Conservation (phyloP, 176 grass and related monocot species). For the Triticum aestivum region DNA sequence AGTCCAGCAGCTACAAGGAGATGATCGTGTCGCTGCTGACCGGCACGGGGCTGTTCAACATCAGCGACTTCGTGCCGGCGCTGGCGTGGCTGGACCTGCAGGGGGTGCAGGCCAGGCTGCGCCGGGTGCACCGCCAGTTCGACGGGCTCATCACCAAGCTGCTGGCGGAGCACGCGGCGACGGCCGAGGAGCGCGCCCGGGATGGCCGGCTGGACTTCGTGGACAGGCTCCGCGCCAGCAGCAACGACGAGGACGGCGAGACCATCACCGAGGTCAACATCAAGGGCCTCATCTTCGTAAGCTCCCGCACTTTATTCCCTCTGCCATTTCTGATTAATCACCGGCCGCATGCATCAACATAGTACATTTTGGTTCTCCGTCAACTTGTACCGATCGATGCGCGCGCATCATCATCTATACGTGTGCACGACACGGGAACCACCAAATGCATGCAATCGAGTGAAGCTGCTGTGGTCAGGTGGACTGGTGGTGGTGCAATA, state of each 20-base stretch:
- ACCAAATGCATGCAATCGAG: neutral
- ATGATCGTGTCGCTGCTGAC: no score
- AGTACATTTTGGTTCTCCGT: neutral
- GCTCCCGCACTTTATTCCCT: neutral
- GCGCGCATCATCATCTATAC: neutral
- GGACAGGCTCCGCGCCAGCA: constrained; percentile 53
- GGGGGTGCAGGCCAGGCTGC: no score
- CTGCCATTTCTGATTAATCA: neutral
- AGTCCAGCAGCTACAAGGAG: no score
- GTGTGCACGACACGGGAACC: neutral
- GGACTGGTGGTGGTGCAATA: neutral
- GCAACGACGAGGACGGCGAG: constrained; percentile 37
- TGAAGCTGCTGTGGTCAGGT: neutral
- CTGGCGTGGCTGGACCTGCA: no score
- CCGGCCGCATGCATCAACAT: neutral
- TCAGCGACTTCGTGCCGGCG: no score
- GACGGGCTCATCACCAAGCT: constrained; percentile 74
- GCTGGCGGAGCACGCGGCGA: constrained; percentile 66
- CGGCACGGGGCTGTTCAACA: no score
- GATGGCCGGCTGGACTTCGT: constrained; percentile 65
- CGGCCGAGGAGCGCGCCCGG: constrained; percentile 42
- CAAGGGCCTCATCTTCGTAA: constrained; percentile 94
- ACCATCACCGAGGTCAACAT: constrained; percentile 79
- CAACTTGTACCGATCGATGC: neutral
- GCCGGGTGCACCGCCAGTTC: constrained; percentile 27